Conservation (phyloP, 2,329 filamentous ascomycete species). For the Blastomyces parvus region DNA sequence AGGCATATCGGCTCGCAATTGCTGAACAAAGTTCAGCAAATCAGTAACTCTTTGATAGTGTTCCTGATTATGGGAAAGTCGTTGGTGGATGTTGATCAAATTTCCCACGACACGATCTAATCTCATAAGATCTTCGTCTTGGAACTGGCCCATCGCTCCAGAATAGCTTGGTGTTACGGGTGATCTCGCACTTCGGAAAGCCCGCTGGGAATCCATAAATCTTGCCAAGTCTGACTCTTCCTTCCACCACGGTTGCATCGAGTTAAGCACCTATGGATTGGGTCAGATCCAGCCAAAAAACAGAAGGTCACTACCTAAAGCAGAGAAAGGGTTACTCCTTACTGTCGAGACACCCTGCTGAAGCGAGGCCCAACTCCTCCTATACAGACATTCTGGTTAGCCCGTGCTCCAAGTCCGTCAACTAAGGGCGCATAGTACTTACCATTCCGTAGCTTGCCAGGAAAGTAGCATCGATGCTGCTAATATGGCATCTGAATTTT, state of each 20-base stretch:
- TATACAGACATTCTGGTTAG: slow-evolving; percentile 38
- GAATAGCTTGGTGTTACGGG: slow-evolving; percentile 26
- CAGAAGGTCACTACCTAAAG: background rate
- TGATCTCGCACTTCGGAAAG: slow-evolving; percentile 28
- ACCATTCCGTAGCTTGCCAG: slow-evolving; percentile 97
- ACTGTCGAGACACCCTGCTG: slow-evolving; percentile 87
- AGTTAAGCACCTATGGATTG: slow-evolving; percentile 60
- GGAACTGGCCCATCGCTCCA: slow-evolving; percentile 20
- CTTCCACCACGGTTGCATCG: slow-evolving; percentile 79
- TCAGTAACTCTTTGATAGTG: slow-evolving; percentile 60
- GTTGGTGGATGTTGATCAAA: slow-evolving; percentile 48
- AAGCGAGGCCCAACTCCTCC: slow-evolving; percentile 84
- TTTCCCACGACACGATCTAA: slow-evolving; percentile 59
- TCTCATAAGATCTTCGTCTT: slow-evolving; percentile 59
- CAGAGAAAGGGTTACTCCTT: slow-evolving; percentile 32
- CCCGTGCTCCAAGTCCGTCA: slow-evolving; percentile 11
- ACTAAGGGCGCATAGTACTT: slow-evolving; percentile 35
- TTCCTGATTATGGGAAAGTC: slow-evolving; percentile 60
- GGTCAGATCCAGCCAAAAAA: slow-evolving; percentile 21
- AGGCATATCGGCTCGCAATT: slow-evolving; percentile 60
- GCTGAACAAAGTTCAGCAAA: slow-evolving; percentile 62
- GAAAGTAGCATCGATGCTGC: slow-evolving; percentile 85
- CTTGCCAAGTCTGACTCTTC: slow-evolving; percentile 61
- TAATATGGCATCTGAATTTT: slow-evolving; percentile 82
- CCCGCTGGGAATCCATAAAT: slow-evolving; percentile 34